Evolutionary conservation across 2,329 filamentous ascomycete species (phyloP), one percentile per base, ranked within the genome.

Genomic region (Arthrobotrys sphaeroides): DNA sequence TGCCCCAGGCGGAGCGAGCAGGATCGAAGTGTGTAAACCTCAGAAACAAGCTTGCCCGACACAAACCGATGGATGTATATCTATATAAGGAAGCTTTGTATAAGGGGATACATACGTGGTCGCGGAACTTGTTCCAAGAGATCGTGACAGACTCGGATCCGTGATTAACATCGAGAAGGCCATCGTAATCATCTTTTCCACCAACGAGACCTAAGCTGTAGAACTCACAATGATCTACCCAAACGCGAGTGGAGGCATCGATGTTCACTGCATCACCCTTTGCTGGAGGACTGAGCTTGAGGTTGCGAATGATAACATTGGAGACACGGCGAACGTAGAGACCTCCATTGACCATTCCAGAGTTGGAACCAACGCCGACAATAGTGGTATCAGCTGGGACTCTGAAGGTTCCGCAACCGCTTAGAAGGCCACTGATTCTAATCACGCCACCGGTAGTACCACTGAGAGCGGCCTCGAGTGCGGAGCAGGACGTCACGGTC

Each of bases 241-340:
- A 85, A 20, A 89, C 83, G 61, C 86, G 85, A 2, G 80, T 83
- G 0, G 83, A 82, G 1, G 80, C 79, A 75, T 88, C 83, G 2
- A 87, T 83, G 1, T 84, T 84, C 59, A 89, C 83, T 38, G 85
- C 84, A 79, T 89, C 87, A 31, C 85, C 85, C 31, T 83, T 81
- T 5, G 82, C 81, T 10, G 83, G 82, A 1, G 87, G 84, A 65
- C 86, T 85, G 68, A 87, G 84, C 77, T 85, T 85, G 38, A 89
- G 80, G 81, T 89, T 88, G 55, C 85, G 85, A 59, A 88, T 80
- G 68, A 88, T 88, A 55, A 88, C 86, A 77, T 89, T 88, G 64
- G 80, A 83, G 18, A 81, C 82, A 28, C 81, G 80, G 79, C 85
- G 85, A 77, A 88, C 81, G 57, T 83, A 84, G 49, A 88, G 81